Evolutionary conservation across 2,329 filamentous ascomycete genomes (phyloP).

Genomic region (Pseudopithomyces chartarum): DNA sequence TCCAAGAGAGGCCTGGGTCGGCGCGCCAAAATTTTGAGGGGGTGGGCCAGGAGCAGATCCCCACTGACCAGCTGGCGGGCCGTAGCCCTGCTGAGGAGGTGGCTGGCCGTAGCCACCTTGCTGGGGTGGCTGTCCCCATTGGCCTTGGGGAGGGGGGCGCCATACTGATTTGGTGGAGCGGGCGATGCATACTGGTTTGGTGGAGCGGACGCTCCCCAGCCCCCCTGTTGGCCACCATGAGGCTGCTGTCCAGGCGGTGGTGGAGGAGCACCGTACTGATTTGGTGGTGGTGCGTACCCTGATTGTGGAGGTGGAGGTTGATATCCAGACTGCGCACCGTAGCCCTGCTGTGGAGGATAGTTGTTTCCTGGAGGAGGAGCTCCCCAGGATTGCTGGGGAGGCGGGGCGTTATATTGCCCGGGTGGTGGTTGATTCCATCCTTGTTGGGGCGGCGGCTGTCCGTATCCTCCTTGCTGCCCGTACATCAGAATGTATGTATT

Average conservation of each 20-base stretch:
- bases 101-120: slow-evolving; percentile 20
- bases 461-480: slow-evolving; percentile 30
- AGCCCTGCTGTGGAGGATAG: slow-evolving; percentile 19
- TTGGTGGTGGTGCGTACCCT: neutral
- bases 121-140: slow-evolving; percentile 35
- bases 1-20: slow-evolving; percentile 63
- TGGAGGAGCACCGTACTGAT: slow-evolving; percentile 14
- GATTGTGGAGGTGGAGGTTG: slow-evolving; percentile 25
- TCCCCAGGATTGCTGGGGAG: slow-evolving; percentile 7
- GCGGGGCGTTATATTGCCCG: slow-evolving; percentile 41
- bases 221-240: slow-evolving; percentile 4
- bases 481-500: neutral
- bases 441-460: slow-evolving; percentile 14
- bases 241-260: slow-evolving; percentile 10
- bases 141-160: slow-evolving; percentile 26
- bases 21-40: slow-evolving; percentile 39
- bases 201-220: neutral
- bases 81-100: slow-evolving; percentile 28
- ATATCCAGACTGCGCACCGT: slow-evolving; percentile 11
- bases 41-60: slow-evolving; percentile 32
- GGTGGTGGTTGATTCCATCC: slow-evolving; percentile 37
- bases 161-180: slow-evolving; percentile 25
- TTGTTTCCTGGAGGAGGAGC: neutral
- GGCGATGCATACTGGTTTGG: slow-evolving; percentile 4
- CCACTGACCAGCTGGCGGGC: slow-evolving; percentile 42